Conservation (phyloP, 768 basidiomycete species). For the Boletus vermiculosoides region DNA sequence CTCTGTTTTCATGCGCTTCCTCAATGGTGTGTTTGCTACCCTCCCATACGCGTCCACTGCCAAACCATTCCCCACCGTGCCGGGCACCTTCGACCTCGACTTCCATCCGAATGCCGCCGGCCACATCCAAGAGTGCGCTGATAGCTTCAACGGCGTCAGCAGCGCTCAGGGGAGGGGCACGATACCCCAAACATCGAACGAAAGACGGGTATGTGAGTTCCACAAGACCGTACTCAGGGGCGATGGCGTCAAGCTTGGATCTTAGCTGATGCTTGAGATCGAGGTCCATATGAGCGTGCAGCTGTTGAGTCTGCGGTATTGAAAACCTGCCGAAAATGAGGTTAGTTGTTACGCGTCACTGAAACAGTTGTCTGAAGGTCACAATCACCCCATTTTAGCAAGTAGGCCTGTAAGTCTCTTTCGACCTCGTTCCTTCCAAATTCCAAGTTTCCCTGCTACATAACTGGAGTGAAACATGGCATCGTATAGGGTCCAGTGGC, state of each 20-base stretch:
- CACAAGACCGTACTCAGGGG: constrained; percentile 92
- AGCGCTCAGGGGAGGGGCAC: constrained; percentile 82
- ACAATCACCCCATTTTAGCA: constrained; percentile 94
- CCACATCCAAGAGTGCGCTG: constrained; percentile 84
- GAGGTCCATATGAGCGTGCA: constrained; percentile 95
- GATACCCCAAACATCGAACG: constrained; percentile 87
- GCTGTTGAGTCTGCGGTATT: constrained; percentile 89
- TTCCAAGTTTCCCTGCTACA: constrained; percentile 89
- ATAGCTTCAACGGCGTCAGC: constrained; percentile 92
- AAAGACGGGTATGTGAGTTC: constrained; percentile 95
- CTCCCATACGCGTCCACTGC: constrained; percentile 78
- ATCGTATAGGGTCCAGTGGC: constrained; percentile 98
- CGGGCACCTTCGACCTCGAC: constrained; percentile 84
- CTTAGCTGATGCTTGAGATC: constrained; percentile 82
- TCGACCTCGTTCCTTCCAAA: constrained; percentile 93
- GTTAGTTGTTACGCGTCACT: constrained; percentile 4
- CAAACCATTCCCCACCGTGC: constrained; percentile 97
- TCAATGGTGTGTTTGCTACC: constrained; percentile 40
- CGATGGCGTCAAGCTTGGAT: constrained; percentile 81
- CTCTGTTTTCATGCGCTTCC: constrained; percentile 31
- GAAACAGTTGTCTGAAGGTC: constrained; percentile 1
- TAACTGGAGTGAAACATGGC: constrained; percentile 98
- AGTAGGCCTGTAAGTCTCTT: constrained; percentile 87
- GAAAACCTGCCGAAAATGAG: constrained; percentile 68
- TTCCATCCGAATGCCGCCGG: constrained; percentile 86